Base-by-base conservation (phyloP, 345 rosid species). In the Corymbia maculata region DNA sequence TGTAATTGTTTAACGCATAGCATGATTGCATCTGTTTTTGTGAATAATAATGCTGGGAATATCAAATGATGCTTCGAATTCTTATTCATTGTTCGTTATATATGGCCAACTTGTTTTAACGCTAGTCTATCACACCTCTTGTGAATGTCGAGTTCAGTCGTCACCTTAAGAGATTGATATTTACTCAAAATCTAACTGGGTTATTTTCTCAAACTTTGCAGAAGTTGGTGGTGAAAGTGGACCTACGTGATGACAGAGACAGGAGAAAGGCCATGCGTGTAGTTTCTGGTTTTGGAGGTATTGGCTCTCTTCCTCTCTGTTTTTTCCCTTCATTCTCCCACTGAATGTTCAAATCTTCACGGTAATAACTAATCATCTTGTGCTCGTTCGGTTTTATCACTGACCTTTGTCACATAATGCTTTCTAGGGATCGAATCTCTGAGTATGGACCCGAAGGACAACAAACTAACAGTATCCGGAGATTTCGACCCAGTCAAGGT, bases 211-310 rank as follows among this genome's bases (percentile, higher is more conserved):
- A 2, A 10, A 14, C 59, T 52, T 36, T 28, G 52, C 87, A 87
- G 90, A 87, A 87, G 50, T 24, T 89, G 52, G 87, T 89, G 26
- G 17, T 89, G 87, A 87, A 51, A 52, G 14, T 89, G 70, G 68
- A 89, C n/a, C 4, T 89, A 57, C 85, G 28, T 51, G 87, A 87
- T 30, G 26, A 26, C n/a, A 89, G 85, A 85, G 68, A 11, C 21
- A 87, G 52, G 87, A 42, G 24, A 30, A 87, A 89, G 90, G 90
- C 88, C 42, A 79, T 87, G 90, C 28, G 53, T 66, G 66, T n/a
- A 13, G 90, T 87, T 21, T 80, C 87, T 28, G 52, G 32, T 15
- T 32, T 87, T 47, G 22, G 30, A 47, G 90, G 90, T 89, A 79
- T 19, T 19, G 82, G 82, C 49, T 42, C 82, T 42, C 75, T 64